Conservation (phyloP, 805 yeast genomes). For the Suhomyces emberorum region DNA sequence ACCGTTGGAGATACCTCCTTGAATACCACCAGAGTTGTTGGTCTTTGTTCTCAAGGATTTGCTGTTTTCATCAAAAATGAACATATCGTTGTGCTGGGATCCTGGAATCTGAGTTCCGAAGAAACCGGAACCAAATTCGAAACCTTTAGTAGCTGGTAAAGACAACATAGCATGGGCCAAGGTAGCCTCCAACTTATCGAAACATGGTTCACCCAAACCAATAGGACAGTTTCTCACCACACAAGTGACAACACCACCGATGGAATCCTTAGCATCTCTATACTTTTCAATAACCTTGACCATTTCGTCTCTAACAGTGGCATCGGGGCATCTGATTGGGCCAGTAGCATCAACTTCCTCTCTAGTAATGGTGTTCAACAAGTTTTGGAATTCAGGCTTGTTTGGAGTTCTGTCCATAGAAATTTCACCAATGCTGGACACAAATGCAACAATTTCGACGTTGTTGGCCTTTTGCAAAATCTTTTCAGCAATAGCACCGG, state of each 20-base stretch:
- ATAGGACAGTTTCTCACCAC: slow-evolving; percentile 90
- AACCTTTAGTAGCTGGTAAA: slow-evolving; percentile 96
- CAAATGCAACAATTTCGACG: slow-evolving; percentile 95
- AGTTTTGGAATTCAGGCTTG: slow-evolving; percentile 59
- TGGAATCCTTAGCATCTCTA: slow-evolving; percentile 85
- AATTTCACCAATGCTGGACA: slow-evolving; percentile 83
- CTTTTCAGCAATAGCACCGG: slow-evolving; percentile 97
- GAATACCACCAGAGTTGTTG: slow-evolving; percentile 94
- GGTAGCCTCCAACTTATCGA: slow-evolving; percentile 92
- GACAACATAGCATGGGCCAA: slow-evolving; percentile 98
- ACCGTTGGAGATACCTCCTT: slow-evolving; percentile 97
- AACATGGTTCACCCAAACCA: slow-evolving; percentile 98
- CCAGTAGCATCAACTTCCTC: slow-evolving; percentile 84
- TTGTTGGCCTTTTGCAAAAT: slow-evolving; percentile 69
- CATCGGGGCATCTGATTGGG: slow-evolving; percentile 92
- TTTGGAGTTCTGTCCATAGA: slow-evolving; percentile 72
- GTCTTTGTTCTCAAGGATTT: slow-evolving; percentile 79
- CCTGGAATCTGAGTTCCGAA: slow-evolving; percentile 88
- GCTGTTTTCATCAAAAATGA: slow-evolving; percentile 55
- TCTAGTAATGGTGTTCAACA: slow-evolving; percentile 76
- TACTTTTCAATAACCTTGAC: slow-evolving; percentile 80
- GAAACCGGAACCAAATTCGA: slow-evolving; percentile 96
- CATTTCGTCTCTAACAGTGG: slow-evolving; percentile 69
- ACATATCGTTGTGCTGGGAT: slow-evolving; percentile 90
- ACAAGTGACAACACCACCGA: slow-evolving; percentile 98